phyloP scores from a whole-genome alignment of 768 basidiomycete genomes.

The Stropharia rugosoannulata region DNA sequence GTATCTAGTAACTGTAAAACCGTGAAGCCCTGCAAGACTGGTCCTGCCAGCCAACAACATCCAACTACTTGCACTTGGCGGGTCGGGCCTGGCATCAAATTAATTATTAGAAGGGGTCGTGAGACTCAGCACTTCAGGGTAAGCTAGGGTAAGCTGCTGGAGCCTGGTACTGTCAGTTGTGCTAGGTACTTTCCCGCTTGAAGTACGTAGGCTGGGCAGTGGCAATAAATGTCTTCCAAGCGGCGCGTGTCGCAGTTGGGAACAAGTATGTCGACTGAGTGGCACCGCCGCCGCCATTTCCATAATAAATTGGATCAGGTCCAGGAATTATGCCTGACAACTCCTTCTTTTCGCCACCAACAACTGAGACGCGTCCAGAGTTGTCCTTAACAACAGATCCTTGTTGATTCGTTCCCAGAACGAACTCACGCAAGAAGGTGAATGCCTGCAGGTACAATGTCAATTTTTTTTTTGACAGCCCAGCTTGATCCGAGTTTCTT shows the following conservation, averaged over 20 bases:
- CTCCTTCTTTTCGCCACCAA: constrained; percentile 49
- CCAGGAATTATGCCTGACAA: constrained; percentile 51
- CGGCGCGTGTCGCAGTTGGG: constrained; percentile 52
- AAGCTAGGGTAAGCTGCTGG: background rate
- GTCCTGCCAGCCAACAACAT: background rate
- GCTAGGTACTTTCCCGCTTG: background rate
- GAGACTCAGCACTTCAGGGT: too few species aligned
- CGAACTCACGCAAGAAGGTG: constrained; percentile 63
- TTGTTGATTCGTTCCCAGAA: constrained; percentile 59
- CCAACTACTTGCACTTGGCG: background rate
- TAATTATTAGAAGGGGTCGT: too few species aligned
- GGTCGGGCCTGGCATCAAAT: background rate
- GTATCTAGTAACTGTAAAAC: background rate
- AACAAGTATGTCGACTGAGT: constrained; percentile 53
- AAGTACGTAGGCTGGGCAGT: constrained; percentile 5
- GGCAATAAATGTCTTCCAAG: constrained; percentile 51
- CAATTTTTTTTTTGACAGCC: background rate
- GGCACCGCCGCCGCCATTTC: constrained; percentile 46
- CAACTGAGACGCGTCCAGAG: constrained; percentile 28
- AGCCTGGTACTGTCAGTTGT: background rate
- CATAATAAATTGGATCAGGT: constrained; percentile 54
- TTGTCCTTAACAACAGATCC: constrained; percentile 47
- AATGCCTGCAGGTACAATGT: constrained; percentile 42
- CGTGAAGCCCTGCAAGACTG: background rate
- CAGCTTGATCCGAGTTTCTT: constrained; percentile 11